Evolutionary conservation across 1,284 basidiomycete species (phyloP).

Genomic region (Malassezia arunalokei): DNA sequence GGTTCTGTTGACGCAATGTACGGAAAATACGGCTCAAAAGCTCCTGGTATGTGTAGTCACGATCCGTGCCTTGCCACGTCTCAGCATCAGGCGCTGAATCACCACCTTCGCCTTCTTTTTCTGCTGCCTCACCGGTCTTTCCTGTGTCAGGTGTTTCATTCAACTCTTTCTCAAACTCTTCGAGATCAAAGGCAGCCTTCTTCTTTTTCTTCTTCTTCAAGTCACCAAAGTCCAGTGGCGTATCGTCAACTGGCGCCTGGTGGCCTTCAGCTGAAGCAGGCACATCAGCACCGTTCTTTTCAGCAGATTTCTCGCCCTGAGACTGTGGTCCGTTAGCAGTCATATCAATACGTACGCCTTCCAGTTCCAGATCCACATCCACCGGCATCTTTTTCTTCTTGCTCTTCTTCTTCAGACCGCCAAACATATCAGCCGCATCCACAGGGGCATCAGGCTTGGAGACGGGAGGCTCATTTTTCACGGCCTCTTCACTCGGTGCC

Average conservation of each 20-base stretch:
- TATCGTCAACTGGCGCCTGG: slow-evolving; percentile 11
- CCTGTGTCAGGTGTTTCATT: slow-evolving; percentile 50
- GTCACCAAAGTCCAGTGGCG: slow-evolving; percentile 48
- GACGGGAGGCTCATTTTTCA: slow-evolving; percentile 12
- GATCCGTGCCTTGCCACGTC: slow-evolving; percentile 73
- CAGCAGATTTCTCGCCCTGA: background rate
- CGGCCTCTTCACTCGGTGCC: slow-evolving; percentile 11
- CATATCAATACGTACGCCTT: background rate
- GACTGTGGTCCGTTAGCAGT: background rate
- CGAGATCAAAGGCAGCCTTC: slow-evolving; percentile 46
- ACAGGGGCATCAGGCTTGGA: slow-evolving; percentile 46
- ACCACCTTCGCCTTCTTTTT: slow-evolving; percentile 16
- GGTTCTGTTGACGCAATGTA: slow-evolving; percentile 84
- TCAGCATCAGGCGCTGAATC: slow-evolving; percentile 14
- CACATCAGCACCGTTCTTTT: slow-evolving; percentile 18
- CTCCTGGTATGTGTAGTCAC: slow-evolving; percentile 91
- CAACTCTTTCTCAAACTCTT: slow-evolving; percentile 46
- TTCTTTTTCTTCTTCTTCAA: slow-evolving; percentile 50
- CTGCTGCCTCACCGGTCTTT: slow-evolving; percentile 41
- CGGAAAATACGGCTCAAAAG: slow-evolving; percentile 85
- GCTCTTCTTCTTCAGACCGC: slow-evolving; percentile 79
- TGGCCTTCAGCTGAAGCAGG: slow-evolving; percentile 21
- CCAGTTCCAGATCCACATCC: slow-evolving; percentile 57
- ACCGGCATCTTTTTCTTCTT: slow-evolving; percentile 73
- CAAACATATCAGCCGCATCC: slow-evolving; percentile 69